phyloP scores from a whole-genome alignment of 352 stramenopile genomes.

The Pythium dissotocum region DNA sequence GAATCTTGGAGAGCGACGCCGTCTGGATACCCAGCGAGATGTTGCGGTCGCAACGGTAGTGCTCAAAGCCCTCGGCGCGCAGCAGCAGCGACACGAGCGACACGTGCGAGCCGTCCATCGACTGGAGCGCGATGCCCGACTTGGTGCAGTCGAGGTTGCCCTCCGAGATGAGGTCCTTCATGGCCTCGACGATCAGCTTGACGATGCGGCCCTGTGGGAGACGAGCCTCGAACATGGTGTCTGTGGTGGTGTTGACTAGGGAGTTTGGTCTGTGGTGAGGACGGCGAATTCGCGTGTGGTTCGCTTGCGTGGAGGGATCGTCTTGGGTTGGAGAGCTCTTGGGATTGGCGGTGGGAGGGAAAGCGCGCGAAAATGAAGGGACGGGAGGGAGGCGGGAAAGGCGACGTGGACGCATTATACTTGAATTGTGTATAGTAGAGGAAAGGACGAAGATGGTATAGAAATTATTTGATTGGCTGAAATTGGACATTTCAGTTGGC shows the following conservation, averaged over 20 bases:
- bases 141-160: constrained; percentile 97
- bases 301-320: background rate
- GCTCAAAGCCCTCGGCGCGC: constrained; percentile 94
- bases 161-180: constrained; percentile 99
- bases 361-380: constrained; percentile 37
- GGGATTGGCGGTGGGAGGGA: background rate
- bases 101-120: constrained; percentile 99
- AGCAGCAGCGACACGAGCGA: constrained; percentile 96
- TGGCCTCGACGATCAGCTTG: constrained; percentile 99
- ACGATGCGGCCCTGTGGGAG: constrained; percentile 96
- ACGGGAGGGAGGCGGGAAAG: constrained; percentile 5
- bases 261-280: background rate
- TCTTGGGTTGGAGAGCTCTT: background rate
- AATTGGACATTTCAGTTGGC: background rate
- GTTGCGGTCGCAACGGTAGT: constrained; percentile 98
- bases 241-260: background rate
- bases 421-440: constrained; percentile 12
- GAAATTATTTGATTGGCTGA: constrained; percentile 17
- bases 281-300: constrained; percentile 22
- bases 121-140: constrained; percentile 92
- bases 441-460: background rate
- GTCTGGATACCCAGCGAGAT: constrained; percentile 98
- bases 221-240: constrained; percentile 98
- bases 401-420: constrained; percentile 20
- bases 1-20: constrained; percentile 98